phyloP scores from a whole-genome alignment of 495 filamentous ascomycete genomes.

The Penicillium nucicola region DNA sequence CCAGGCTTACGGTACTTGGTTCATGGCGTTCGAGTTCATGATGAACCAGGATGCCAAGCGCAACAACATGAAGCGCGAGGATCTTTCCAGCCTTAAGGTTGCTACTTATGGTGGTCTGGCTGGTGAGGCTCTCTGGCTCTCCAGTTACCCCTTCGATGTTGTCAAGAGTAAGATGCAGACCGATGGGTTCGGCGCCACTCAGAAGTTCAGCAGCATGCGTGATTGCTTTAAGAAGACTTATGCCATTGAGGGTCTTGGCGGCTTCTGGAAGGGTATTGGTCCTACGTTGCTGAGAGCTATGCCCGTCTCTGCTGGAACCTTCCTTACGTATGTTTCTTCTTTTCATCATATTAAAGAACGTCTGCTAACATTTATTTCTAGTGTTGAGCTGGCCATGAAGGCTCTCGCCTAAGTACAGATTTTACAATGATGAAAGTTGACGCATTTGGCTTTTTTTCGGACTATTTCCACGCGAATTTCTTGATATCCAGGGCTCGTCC shows the following conservation, averaged over 20 bases:
- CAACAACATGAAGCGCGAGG: conserved; percentile 67
- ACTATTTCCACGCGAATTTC: conserved; percentile 11
- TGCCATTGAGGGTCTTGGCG: conserved; percentile 68
- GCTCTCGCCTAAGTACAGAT: conserved; percentile 30
- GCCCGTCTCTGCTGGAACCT: conserved; percentile 96
- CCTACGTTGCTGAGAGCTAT: conserved; percentile 95
- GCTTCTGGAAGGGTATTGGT: conserved; percentile 94
- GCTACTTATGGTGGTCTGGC: conserved; percentile 91
- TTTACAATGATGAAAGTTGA: conserved; percentile 9
- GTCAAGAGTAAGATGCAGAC: conserved; percentile 99
- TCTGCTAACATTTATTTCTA: conserved; percentile 17
- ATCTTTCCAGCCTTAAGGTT: conserved; percentile 79
- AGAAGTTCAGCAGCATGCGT: conserved; percentile 75
- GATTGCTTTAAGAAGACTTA: conserved; percentile 89
- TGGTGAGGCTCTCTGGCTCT: conserved; percentile 89
- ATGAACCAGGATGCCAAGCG: conserved; percentile 85
- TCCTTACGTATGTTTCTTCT: conserved; percentile 65
- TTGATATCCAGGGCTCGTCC: conserved; percentile 33
- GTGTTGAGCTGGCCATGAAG: conserved; percentile 47
- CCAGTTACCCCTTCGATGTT: conserved; percentile 92
- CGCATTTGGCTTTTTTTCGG: conserved; percentile 11
- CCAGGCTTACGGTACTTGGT: conserved; percentile 95
- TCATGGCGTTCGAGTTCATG: conserved; percentile 88
- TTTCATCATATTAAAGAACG: not conserved
- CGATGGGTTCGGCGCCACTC: conserved; percentile 74